Conservation (phyloP, 2,329 filamentous ascomycete species). For the Aureobasidium namibiae region DNA sequence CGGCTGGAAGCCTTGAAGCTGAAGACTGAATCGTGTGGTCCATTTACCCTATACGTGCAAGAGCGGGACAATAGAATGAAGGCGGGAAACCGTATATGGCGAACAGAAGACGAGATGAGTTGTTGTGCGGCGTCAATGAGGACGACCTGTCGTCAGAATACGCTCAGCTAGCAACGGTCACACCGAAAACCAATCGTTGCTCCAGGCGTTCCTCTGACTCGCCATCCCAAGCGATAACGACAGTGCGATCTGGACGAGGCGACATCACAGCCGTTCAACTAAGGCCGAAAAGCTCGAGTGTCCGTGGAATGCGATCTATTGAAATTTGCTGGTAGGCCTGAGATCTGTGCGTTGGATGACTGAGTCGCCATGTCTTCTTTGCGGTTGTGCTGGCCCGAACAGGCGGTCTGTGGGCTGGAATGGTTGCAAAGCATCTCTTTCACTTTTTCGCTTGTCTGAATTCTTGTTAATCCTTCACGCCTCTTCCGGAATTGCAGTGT, state of each 20-base stretch:
- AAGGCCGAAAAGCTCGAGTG: background rate
- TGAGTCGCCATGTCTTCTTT: no score
- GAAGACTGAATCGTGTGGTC: background rate
- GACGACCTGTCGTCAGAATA: background rate
- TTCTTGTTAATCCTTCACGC: background rate
- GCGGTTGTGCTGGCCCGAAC: background rate
- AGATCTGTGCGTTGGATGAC: background rate
- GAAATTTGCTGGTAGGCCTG: background rate
- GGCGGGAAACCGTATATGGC: background rate
- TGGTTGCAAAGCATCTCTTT: background rate
- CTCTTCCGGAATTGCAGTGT: background rate
- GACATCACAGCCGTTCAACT: background rate
- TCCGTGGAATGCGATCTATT: background rate
- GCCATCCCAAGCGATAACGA: background rate
- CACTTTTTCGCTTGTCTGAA: background rate
- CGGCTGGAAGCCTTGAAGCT: background rate
- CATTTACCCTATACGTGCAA: background rate
- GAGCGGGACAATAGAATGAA: background rate
- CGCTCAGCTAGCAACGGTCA: constrained; percentile 1
- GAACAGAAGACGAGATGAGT: background rate
- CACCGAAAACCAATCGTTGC: background rate
- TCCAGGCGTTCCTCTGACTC: constrained; percentile 9
- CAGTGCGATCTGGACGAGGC: constrained; percentile 4
- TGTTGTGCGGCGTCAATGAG: background rate
- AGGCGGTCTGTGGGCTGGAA: background rate